Conservation (phyloP, 495 filamentous ascomycete species). For the Friedmanniomyces simplex region DNA sequence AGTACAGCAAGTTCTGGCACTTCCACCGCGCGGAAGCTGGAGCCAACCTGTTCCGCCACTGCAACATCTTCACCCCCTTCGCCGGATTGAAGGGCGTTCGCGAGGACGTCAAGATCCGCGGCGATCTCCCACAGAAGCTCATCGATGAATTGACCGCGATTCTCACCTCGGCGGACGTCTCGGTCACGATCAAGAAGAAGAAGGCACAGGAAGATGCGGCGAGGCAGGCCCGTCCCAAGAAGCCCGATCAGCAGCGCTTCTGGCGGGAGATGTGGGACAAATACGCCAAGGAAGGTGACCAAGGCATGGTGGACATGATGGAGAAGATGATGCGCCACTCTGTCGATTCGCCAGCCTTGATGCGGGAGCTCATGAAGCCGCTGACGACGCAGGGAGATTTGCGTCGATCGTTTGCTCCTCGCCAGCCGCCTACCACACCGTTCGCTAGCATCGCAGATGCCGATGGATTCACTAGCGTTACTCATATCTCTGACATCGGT, state of each 20-base stretch:
- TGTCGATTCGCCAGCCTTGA: background rate
- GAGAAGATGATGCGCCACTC: background rate
- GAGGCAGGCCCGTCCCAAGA: background rate
- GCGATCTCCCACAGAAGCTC: slow-evolving; percentile 1
- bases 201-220: background rate
- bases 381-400: background rate
- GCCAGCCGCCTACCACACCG: background rate
- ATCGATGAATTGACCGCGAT: background rate
- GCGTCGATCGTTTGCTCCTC: background rate
- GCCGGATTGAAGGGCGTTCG: background rate
- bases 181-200: background rate
- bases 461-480: background rate
- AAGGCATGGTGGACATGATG: background rate
- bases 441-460: too few species aligned
- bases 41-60: background rate
- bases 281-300: background rate
- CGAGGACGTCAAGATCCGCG: background rate
- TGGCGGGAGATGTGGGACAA: background rate
- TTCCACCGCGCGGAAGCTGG: background rate
- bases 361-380: background rate
- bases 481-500: background rate
- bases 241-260: background rate
- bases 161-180: background rate
- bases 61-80: background rate
- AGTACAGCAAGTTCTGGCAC: background rate